Conservation (phyloP, 139 green algal genomes). For the Eudorina sp. region DNA sequence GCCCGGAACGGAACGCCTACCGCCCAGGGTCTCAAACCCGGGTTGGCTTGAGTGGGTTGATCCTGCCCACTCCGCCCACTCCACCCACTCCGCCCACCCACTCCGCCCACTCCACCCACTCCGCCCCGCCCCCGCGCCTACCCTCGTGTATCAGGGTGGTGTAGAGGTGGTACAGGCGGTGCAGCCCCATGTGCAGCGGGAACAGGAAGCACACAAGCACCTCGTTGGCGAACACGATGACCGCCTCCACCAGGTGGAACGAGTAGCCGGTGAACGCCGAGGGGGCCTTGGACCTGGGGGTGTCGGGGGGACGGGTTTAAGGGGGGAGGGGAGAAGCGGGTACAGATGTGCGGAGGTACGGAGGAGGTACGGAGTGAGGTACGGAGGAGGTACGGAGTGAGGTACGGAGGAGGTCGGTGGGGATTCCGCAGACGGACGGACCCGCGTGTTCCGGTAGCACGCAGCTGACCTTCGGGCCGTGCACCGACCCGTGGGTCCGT, state of each 20-base stretch:
- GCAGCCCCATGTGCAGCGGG: conserved; percentile 84
- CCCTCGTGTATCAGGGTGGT: conserved; percentile 91
- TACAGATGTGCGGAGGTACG: background rate
- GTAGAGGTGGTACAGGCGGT: conserved; percentile 89
- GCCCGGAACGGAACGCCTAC: too few species aligned
- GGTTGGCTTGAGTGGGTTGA: too few species aligned
- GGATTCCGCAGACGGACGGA: too few species aligned
- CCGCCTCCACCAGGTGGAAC: conserved; percentile 87
- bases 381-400: background rate
- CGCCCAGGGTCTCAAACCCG: too few species aligned
- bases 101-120: background rate
- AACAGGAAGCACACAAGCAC: conserved; percentile 85
- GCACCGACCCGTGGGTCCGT: too few species aligned
- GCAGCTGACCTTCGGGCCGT: too few species aligned
- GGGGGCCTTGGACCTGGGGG: conserved; percentile 78
- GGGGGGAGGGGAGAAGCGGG: background rate
- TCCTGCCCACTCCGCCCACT: too few species aligned
- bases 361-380: background rate
- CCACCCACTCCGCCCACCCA: too few species aligned
- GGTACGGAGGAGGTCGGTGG: background rate
- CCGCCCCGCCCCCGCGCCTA: conserved; percentile 33
- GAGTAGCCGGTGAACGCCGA: conserved; percentile 89
- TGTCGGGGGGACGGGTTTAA: background rate
- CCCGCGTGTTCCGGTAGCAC: too few species aligned
- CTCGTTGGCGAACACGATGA: conserved; percentile 93